Base-by-base conservation (phyloP, 2,329 filamentous ascomycete species). In the Ustulina deusta region DNA sequence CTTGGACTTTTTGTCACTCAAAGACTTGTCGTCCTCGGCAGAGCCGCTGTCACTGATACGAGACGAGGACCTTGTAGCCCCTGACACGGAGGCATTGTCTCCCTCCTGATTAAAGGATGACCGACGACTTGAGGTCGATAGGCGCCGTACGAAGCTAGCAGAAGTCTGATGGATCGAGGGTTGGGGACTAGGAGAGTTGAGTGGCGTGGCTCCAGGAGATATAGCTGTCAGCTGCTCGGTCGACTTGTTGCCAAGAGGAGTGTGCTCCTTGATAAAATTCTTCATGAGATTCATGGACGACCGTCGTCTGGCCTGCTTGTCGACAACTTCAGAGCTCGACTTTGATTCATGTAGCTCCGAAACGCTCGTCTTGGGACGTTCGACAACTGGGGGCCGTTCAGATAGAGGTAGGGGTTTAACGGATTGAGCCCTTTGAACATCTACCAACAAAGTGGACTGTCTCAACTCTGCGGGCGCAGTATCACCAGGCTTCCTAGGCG, bases 71-170 rank as follows among this genome's bases (percentile, higher is more conserved):
- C 84, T 84, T 11, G 81, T 66, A 6, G 75, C 65, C 29, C 71
- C 74, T 55, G 70, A 70, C 48, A 60, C 59, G 1, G 69, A 69
- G 17, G 72, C 69, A 51, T 69, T 71, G 27, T 80, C 77, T 11
- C 78, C 73, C 59, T 86, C 85, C 15, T 81, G 82, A 69, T 81
- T 85, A 27, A 84, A 77, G 1, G 86, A 87, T 4, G 87, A 89
- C 71, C 78, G 83, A 56, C 80, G 85, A 77, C 83, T 92, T 80
- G 83, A 91, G 81, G 86, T 92, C 81, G 84, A 96, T 81, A 82
- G 84, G 78, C 83, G 93, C 73, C 78, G 88, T 75, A 78, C 86
- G 83, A 81, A 86, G 76, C 79, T 88, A 77, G 71, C 67, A 66
- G 78, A 66, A 68, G 78, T 79, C 74, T 83, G 81, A 73, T 84